These are phyloP conservation scores for Ascosphaera acerosa DNA, from an alignment of 2,329 filamentous ascomycete species.

Conservation along the genomic window DNA sequence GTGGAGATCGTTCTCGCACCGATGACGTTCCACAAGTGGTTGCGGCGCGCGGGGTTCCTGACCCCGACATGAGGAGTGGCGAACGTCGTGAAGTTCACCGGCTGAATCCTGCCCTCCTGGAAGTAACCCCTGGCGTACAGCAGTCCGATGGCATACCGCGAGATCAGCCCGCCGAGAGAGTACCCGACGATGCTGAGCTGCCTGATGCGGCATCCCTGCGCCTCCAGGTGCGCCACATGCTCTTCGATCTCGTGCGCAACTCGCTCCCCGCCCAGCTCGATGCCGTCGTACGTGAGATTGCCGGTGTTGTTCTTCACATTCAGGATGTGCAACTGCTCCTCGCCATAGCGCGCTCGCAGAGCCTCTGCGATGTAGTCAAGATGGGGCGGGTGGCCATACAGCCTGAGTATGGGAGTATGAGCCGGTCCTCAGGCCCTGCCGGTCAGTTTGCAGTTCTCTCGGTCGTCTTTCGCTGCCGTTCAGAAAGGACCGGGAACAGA, in stretches of 20 bases:
- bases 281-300: constrained; percentile 37
- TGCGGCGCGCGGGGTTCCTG: constrained; percentile 40
- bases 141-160: constrained; percentile 65
- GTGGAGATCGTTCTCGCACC: constrained; percentile 57
- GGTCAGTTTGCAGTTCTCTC: no score
- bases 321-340: constrained; percentile 29
- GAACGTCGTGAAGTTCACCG: constrained; percentile 87
- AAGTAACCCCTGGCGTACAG: constrained; percentile 60
- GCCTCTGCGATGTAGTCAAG: constrained; percentile 28
- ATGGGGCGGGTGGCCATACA: constrained; percentile 36
- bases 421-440: constrained; percentile 4
- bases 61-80: constrained; percentile 65
- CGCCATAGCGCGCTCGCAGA: constrained; percentile 24
- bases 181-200: constrained; percentile 79
- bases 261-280: constrained; percentile 43
- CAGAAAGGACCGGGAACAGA: constrained; percentile 1
- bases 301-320: constrained; percentile 30
- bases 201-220: constrained; percentile 40
- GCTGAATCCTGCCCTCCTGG: constrained; percentile 38
- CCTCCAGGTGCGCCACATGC: constrained; percentile 24
- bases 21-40: constrained; percentile 55
- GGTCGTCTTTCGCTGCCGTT: constrained; percentile 4
- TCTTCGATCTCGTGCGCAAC: constrained; percentile 38
- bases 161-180: constrained; percentile 65
- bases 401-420: constrained; percentile 13